Conservation (phyloP, 2,329 filamentous ascomycete genomes). For the Ophidiomyces ophidiicola region DNA sequence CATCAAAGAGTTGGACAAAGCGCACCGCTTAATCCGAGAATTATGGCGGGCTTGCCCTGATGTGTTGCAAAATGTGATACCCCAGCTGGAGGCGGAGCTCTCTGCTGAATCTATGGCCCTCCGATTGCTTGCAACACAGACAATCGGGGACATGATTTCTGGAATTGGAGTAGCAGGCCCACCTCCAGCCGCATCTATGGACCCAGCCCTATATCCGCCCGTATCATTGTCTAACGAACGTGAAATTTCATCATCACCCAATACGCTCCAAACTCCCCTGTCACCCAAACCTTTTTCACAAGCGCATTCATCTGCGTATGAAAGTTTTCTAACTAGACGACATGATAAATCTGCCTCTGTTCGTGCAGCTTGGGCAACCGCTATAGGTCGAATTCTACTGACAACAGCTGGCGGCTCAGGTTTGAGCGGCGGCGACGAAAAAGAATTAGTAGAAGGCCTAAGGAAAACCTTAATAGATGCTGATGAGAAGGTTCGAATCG, state of each 20-base stretch:
- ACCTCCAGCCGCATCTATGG: slow-evolving; percentile 57
- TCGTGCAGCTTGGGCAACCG: slow-evolving; percentile 73
- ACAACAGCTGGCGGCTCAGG: slow-evolving; percentile 87
- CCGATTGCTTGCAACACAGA: slow-evolving; percentile 79
- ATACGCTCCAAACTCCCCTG: slow-evolving; percentile 65
- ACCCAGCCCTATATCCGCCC: slow-evolving; percentile 75
- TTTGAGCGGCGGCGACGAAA: slow-evolving; percentile 70
- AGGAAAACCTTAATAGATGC: slow-evolving; percentile 72
- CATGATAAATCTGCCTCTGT: slow-evolving; percentile 79
- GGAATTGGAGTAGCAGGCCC: slow-evolving; percentile 86
- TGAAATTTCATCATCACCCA: slow-evolving; percentile 40
- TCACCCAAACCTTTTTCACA: slow-evolving; percentile 84
- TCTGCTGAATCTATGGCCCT: slow-evolving; percentile 80
- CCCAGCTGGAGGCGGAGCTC: slow-evolving; percentile 83
- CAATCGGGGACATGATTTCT: slow-evolving; percentile 85
- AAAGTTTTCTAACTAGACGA: slow-evolving; percentile 69
- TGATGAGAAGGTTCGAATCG: slow-evolving; percentile 82
- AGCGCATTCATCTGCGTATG: slow-evolving; percentile 64
- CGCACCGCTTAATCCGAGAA: slow-evolving; percentile 78
- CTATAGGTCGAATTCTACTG: slow-evolving; percentile 72
- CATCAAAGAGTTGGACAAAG: slow-evolving; percentile 75
- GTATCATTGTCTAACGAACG: slow-evolving; percentile 35
- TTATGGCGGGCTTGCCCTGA: slow-evolving; percentile 84
- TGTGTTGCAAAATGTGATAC: slow-evolving; percentile 84
- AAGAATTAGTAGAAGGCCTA: slow-evolving; percentile 58